phyloP scores from a whole-genome alignment of 225 moss, liverwort and hornwort species.

The Marchantia polymorpha region DNA sequence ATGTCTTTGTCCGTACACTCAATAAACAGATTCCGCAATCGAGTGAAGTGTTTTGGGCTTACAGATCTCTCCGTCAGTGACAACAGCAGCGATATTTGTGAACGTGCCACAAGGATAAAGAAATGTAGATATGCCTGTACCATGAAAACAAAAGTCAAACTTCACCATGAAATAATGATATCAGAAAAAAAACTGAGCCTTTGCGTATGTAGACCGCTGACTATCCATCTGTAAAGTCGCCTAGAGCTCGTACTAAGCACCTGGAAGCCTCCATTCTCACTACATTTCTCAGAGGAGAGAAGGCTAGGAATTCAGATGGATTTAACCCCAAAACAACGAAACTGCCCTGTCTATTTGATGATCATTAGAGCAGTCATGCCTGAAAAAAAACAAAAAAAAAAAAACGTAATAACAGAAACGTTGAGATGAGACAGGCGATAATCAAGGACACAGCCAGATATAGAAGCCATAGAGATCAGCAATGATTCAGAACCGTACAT shows the following conservation, averaged over 20 bases:
- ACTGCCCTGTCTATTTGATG: too few species aligned
- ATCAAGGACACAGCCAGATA: neutral
- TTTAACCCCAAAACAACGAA: too few species aligned
- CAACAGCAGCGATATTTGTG: conserved; percentile 47
- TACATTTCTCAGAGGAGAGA: too few species aligned
- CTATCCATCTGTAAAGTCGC: too few species aligned
- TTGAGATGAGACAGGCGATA: neutral
- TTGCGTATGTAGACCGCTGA: neutral
- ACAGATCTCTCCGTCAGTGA: conserved; percentile 40
- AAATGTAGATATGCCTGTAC: conserved; percentile 48
- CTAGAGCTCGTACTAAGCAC: too few species aligned
- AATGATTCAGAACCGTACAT: conserved; percentile 33
- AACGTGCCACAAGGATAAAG: conserved; percentile 56
- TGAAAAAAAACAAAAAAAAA: neutral
- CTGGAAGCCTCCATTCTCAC: too few species aligned
- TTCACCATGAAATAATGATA: neutral
- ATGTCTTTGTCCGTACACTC: neutral
- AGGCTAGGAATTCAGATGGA: too few species aligned
- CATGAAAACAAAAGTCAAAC: neutral
- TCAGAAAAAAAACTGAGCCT: neutral
- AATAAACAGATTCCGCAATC: neutral
- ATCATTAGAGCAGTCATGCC: neutral
- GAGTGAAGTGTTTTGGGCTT: neutral
- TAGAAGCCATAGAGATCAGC: neutral
- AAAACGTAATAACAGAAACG: neutral